Evolutionary conservation across 2,329 filamentous ascomycete genomes (phyloP).

Genomic region (Colletotrichum sojae): DNA sequence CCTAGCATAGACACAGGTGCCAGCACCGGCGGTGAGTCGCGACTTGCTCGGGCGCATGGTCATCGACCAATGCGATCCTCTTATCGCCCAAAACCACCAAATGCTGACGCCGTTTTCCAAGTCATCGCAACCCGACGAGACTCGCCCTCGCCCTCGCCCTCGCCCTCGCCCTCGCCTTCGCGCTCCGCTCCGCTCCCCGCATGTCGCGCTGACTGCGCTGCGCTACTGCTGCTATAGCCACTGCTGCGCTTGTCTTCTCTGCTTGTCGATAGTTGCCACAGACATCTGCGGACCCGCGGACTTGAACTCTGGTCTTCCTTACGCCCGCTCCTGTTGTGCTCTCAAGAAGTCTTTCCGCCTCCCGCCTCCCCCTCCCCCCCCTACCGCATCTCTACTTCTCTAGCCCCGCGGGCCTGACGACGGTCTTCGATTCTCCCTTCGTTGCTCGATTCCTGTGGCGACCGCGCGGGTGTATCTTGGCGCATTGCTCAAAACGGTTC

Average conservation of each 20-base stretch:
- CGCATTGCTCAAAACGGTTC: conserved; percentile 7
- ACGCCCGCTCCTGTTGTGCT: conserved; percentile 11
- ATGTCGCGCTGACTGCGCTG: conserved; percentile 20
- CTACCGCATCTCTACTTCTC: neutral
- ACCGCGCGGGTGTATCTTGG: neutral
- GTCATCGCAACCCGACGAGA: conserved; percentile 27
- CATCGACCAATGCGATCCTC: conserved; percentile 27
- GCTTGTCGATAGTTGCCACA: conserved; percentile 25
- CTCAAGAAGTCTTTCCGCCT: neutral
- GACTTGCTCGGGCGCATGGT: conserved; percentile 22
- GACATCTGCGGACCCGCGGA: conserved; percentile 10
- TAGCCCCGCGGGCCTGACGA: conserved; percentile 7
- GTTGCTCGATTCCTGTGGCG: conserved; percentile 8
- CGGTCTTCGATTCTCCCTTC: neutral
- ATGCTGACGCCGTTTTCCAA: conserved; percentile 31
- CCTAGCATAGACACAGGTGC: conserved; percentile 25
- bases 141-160: neutral
- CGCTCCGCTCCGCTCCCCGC: neutral
- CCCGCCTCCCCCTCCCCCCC: neutral
- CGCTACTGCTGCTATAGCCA: conserved; percentile 13
- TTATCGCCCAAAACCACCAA: conserved; percentile 17
- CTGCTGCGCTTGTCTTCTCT: too few species aligned
- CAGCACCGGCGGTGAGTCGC: conserved; percentile 31
- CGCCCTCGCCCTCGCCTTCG: neutral
- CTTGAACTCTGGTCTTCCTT: conserved; percentile 12